These are phyloP conservation scores for Thielaviopsis musarum DNA, from an alignment of 2,329 filamentous ascomycete species.

Conservation along the genomic window DNA sequence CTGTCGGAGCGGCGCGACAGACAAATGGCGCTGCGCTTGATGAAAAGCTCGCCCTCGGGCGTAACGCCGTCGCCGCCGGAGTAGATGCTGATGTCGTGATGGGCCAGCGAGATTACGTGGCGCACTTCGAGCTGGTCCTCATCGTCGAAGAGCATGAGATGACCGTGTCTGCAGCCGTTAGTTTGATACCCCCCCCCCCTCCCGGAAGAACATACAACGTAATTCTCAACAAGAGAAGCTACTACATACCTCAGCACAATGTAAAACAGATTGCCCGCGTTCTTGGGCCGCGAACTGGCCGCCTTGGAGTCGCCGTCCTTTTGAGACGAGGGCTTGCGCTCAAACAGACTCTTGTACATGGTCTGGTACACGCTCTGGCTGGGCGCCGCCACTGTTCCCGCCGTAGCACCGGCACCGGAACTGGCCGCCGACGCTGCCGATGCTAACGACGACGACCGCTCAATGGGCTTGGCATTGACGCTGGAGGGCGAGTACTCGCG, in stretches of 20 bases:
- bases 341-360: constrained; percentile 95
- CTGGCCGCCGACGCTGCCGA: no score
- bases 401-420: constrained; percentile 31
- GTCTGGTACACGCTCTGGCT: constrained; percentile 94
- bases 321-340: constrained; percentile 43
- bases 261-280: constrained; percentile 78
- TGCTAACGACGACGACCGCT: constrained; percentile 51
- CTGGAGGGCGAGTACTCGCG: constrained; percentile 84
- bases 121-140: constrained; percentile 88
- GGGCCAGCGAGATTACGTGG: constrained; percentile 82
- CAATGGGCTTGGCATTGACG: constrained; percentile 82
- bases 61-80: constrained; percentile 56
- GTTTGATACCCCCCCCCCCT: no score
- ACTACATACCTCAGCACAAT: constrained; percentile 61
- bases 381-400: constrained; percentile 54
- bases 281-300: constrained; percentile 38
- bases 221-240: no score
- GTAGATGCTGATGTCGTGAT: constrained; percentile 74
- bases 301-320: constrained; percentile 32
- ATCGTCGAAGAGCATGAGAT: constrained; percentile 95
- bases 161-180: constrained; percentile 52
- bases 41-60: constrained; percentile 84
- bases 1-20: constrained; percentile 48
- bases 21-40: constrained; percentile 82
- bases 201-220: no score